Evolutionary conservation across 1,284 basidiomycete genomes (phyloP).

Genomic region (Ustilago vetiveriae): DNA sequence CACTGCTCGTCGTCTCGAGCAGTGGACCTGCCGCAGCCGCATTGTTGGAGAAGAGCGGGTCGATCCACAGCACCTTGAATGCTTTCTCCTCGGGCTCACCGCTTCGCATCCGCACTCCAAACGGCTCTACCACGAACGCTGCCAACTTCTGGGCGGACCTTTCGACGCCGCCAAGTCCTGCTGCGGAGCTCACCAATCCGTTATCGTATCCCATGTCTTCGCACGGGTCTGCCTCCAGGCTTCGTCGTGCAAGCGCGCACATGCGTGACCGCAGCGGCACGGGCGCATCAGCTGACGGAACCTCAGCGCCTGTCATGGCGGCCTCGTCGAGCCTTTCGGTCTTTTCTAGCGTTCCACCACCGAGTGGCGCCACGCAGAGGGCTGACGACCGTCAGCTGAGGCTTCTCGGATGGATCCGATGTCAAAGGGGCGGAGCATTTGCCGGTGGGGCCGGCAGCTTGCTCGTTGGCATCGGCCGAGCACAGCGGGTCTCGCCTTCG

Average conservation of each 20-base stretch:
- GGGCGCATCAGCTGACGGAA: slow-evolving; percentile 2
- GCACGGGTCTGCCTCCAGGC: slow-evolving; percentile 35
- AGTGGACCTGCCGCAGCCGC: slow-evolving; percentile 4
- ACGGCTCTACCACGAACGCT: slow-evolving; percentile 34
- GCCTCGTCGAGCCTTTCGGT: slow-evolving; percentile 27
- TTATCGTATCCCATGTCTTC: slow-evolving; percentile 47
- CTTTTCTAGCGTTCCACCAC: slow-evolving; percentile 25
- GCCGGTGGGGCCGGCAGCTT: slow-evolving; percentile 2
- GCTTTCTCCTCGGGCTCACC: slow-evolving; percentile 31
- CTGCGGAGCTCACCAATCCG: slow-evolving; percentile 31
- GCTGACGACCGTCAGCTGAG: slow-evolving; percentile 34
- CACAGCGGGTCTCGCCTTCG: slow-evolving; percentile 9
- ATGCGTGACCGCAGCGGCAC: slow-evolving; percentile 35
- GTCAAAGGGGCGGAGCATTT: slow-evolving; percentile 35
- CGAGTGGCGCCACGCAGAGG: slow-evolving; percentile 19
- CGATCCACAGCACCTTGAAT: slow-evolving; percentile 31
- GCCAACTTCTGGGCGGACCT: slow-evolving; percentile 39
- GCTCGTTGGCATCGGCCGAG: slow-evolving; percentile 24
- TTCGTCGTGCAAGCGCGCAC: slow-evolving; percentile 36
- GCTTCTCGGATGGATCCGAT: slow-evolving; percentile 42
- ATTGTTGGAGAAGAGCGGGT: slow-evolving; percentile 33
- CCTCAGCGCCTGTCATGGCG: slow-evolving; percentile 5
- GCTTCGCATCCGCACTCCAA: slow-evolving; percentile 35
- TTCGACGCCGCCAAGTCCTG: slow-evolving; percentile 44
- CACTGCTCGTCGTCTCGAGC: slow-evolving; percentile 24